Base-by-base conservation (phyloP, 805 yeast species). In the Starmerella vaccinii region DNA sequence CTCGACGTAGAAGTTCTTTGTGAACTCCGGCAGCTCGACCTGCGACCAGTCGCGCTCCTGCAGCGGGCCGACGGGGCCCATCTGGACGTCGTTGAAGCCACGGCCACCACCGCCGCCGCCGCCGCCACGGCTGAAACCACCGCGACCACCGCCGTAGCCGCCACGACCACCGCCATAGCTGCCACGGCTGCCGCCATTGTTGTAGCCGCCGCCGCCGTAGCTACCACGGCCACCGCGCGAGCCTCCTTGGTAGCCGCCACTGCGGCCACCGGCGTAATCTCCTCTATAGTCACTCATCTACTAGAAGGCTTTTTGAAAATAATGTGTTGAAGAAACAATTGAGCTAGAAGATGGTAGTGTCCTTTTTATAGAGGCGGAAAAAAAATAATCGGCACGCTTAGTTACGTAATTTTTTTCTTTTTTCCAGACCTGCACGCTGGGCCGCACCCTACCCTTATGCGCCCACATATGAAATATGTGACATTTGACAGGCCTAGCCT, bases 1-100 rank as follows among this genome's bases (percentile, higher is more conserved):
- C 74, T 92, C 98, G 56, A 74, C 74, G 73, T 92, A 92, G 66
- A 92, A 92, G 70, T 92, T 87, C 75, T 92, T 92, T 71, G 89
- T 96, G 65, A 92, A 92, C 65, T 80, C 80, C 61, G 95, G 95
- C 64, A 92, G 72, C 37, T 78, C 68, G 54, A 76, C 82, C 49
- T 77, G 59, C 67, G 85, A 92, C 86, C 92, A 92, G 56, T 83
- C 78, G 62, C 89, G 97, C 57, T 79, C 77, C 57, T 74, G 69
- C 63, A 87, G 72, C 62, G 61, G 60, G 23, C 59, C 60, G 8
- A 54, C 56, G 13, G 58, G 54, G 29, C 59, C 61, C 59, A 52
- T 57, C 35, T 37, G 74, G 73, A 51, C 69, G 22, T 56, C 56
- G 42, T 57, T 56, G 52, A 52, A 69, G 59, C 83, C 82, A 30